Evolutionary conservation across 1,284 basidiomycete species (phyloP).

Genomic region (Austroboletus novae-zelandiae): DNA sequence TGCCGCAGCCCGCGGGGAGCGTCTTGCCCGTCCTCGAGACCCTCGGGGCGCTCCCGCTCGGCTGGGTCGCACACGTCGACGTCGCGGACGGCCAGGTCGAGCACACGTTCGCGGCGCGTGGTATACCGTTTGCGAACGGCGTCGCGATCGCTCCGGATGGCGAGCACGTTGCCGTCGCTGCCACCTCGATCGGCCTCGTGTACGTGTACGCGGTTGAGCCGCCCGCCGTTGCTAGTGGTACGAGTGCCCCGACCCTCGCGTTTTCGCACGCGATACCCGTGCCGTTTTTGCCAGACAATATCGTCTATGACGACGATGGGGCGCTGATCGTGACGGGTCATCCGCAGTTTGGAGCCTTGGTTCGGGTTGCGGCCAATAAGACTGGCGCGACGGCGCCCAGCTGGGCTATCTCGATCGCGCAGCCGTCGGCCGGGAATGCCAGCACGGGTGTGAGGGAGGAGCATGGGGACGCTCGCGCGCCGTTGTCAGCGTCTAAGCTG

Average conservation of each 20-base stretch:
- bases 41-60: slow-evolving; percentile 51
- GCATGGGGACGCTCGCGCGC: slow-evolving; percentile 41
- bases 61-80: slow-evolving; percentile 56
- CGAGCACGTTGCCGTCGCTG: slow-evolving; percentile 52
- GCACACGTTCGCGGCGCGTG: slow-evolving; percentile 41
- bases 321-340: slow-evolving; percentile 61
- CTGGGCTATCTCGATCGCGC: slow-evolving; percentile 51
- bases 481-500: slow-evolving; percentile 43
- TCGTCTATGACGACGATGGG: slow-evolving; percentile 48
- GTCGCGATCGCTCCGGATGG: slow-evolving; percentile 53
- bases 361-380: slow-evolving; percentile 43
- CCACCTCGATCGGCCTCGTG: slow-evolving; percentile 48
- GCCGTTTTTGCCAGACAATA: slow-evolving; percentile 63
- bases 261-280: slow-evolving; percentile 41
- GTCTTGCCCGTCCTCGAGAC: slow-evolving; percentile 55
- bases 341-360: slow-evolving; percentile 54
- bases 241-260: background rate
- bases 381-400: slow-evolving; percentile 42
- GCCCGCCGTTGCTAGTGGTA: slow-evolving; percentile 30
- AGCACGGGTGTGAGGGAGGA: slow-evolving; percentile 5
- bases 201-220: slow-evolving; percentile 48
- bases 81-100: slow-evolving; percentile 16
- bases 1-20: slow-evolving; percentile 47
- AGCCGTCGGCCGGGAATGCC: slow-evolving; percentile 3
- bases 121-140: slow-evolving; percentile 68